Evolutionary conservation across 2,329 filamentous ascomycete species (phyloP), one percentile per base, ranked within the genome.

Genomic region (Atkinsonella texensis): DNA sequence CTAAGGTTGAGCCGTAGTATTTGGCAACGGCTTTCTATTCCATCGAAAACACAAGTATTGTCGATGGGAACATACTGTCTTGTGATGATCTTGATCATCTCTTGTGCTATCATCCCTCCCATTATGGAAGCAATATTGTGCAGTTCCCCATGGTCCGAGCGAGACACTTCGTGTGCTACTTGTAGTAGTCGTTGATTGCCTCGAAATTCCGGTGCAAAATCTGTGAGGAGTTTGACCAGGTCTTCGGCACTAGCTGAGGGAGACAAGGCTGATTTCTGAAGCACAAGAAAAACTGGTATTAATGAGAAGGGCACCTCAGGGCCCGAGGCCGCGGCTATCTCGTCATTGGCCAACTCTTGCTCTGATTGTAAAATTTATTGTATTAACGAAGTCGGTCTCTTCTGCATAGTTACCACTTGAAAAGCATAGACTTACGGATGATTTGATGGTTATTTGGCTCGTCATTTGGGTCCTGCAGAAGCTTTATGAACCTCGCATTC

Each of bases 61-160:
- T 86, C 81, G 56, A 85, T 78, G 23, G 83, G 82, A 43, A 85
- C 73, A 67, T 86, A 87, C 69, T 87, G 83, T 62, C 81, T 81
- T 12, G 83, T 86, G 60, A 86, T 79, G 53, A 91, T 80, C 66
- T 98, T 98, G 71, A 98, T 94, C 56, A 91, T 81, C 70, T 98
- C 93, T 68, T 98, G 94, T n/a, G 91, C 89, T 46, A 94, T 85
- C 73, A 98, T 85, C 3, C 93, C 94, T 32, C 93, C 94, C 1
- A 84, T 85, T 52, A 95, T 71, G 28, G 90, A 84, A 33, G 90
- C 86, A 52, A 94, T 87, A 64, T 96, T 97, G 71, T 98, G 93
- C 54, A 98, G 72, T 66, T 98, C 94, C 50, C 83, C 87, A 31
- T 88, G 87, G 46, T 81, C 83, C 38, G 88, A 86, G 54, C 94